phyloP scores from a whole-genome alignment of 192 early-diverging fungal genomes.

The Coemansia sp. region DNA sequence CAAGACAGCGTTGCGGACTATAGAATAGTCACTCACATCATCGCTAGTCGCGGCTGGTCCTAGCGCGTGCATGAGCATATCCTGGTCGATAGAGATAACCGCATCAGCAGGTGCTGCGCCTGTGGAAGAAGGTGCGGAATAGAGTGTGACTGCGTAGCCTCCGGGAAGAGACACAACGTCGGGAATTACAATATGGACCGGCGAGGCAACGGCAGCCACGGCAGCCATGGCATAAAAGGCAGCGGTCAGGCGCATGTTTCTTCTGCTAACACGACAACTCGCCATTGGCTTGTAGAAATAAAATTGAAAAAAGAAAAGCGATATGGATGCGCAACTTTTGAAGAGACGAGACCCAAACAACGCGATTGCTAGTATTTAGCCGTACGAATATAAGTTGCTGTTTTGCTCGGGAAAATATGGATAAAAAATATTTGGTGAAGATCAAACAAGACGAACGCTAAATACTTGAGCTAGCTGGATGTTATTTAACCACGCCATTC shows the following conservation, averaged over 20 bases:
- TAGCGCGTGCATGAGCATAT: constrained; percentile 27
- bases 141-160: constrained; percentile 24
- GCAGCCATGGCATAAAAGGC: constrained; percentile 11
- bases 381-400: no score
- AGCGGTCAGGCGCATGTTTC: background rate
- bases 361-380: background rate
- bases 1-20: background rate
- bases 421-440: background rate
- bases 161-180: constrained; percentile 33
- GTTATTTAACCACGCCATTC: background rate
- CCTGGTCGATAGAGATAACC: constrained; percentile 29
- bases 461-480: background rate
- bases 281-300: background rate
- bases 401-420: no score
- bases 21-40: background rate
- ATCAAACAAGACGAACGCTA: background rate
- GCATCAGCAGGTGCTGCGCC: background rate
- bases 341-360: background rate
- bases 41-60: background rate
- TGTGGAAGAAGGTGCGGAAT: constrained; percentile 15
- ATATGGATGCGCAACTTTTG: no score
- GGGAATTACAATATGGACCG: constrained; percentile 33
- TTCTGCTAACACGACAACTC: background rate
- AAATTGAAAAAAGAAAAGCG: background rate
- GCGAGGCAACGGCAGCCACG: constrained; percentile 10